Evolutionary conservation across 768 basidiomycete species (phyloP).

Genomic region (Xerocomus potaroensis): DNA sequence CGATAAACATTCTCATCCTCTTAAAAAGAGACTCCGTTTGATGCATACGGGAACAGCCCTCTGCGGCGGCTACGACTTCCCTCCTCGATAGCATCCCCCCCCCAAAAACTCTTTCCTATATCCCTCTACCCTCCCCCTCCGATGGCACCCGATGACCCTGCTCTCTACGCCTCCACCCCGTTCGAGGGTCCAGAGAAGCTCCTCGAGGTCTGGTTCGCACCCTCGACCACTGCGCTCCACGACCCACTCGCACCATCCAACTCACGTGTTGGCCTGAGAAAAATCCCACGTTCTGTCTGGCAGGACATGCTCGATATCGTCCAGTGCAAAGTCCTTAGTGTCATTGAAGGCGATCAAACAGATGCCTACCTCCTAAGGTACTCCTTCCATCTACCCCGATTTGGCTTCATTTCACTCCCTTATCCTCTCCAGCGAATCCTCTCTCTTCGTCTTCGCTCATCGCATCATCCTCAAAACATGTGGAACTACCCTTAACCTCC

Average conservation of each 20-base stretch:
- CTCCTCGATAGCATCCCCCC: slow-evolving; percentile 45
- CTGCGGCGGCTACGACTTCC: slow-evolving; percentile 33
- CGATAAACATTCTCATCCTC: slow-evolving; percentile 5
- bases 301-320: slow-evolving; percentile 97
- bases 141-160: slow-evolving; percentile 25
- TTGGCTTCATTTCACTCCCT: slow-evolving; percentile 5
- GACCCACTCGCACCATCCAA: slow-evolving; percentile 34
- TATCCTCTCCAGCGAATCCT: slow-evolving; percentile 88
- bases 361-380: slow-evolving; percentile 97
- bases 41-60: slow-evolving; percentile 43
- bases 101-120: no score
- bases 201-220: slow-evolving; percentile 96
- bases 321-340: slow-evolving; percentile 92
- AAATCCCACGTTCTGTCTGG: slow-evolving; percentile 75
- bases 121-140: no score
- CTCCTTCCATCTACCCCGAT: slow-evolving; percentile 2
- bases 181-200: slow-evolving; percentile 96
- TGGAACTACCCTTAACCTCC: slow-evolving; percentile 95
- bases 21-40: slow-evolving; percentile 28
- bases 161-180: slow-evolving; percentile 41
- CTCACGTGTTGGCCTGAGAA: slow-evolving; percentile 67
- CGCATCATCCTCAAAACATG: slow-evolving; percentile 98
- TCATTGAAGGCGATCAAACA: slow-evolving; percentile 81
- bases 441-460: slow-evolving; percentile 91
- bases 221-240: slow-evolving; percentile 60